Evolutionary conservation across 2,329 filamentous ascomycete species (phyloP).

Genomic region (Trichoderma arundinaceum): DNA sequence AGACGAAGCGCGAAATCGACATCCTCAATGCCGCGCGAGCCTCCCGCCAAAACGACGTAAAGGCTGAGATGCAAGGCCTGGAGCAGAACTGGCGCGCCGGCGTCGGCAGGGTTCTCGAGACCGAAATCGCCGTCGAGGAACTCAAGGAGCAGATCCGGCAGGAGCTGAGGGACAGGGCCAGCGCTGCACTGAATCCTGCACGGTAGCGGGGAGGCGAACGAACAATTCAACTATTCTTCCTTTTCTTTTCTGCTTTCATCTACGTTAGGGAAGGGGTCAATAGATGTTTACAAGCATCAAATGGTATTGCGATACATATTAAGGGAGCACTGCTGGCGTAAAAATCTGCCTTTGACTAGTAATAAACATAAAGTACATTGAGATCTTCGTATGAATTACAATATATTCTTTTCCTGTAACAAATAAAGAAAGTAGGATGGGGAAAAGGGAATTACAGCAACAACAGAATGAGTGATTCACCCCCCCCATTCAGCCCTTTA

Average conservation of each 20-base stretch:
- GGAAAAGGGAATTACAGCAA: constrained; percentile 5
- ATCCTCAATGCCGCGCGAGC: constrained; percentile 73
- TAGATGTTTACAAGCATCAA: not conserved
- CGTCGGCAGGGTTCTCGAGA: constrained; percentile 81
- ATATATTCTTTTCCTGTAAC: constrained; percentile 19
- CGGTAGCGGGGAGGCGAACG: not conserved
- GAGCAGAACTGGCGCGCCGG: constrained; percentile 81
- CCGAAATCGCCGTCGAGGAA: constrained; percentile 80
- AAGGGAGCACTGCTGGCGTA: constrained; percentile 1
- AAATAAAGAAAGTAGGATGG: constrained; percentile 19
- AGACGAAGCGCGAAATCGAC: constrained; percentile 72
- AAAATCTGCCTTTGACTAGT: not conserved
- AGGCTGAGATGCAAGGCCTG: constrained; percentile 73
- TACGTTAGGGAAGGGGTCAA: not conserved
- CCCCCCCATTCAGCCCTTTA: not conserved
- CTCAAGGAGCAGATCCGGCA: constrained; percentile 71
- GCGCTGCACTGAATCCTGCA: constrained; percentile 7
- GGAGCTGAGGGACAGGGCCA: constrained; percentile 53
- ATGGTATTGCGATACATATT: not conserved
- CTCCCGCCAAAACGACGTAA: constrained; percentile 70
- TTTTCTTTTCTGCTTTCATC: not conserved
- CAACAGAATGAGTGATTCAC: constrained; percentile 22
- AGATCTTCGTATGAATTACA: constrained; percentile 16
- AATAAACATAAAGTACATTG: constrained; percentile 6
- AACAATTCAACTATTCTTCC: not conserved